Base-by-base conservation (phyloP, 495 filamentous ascomycete genomes). In the Platismatia glauca region DNA sequence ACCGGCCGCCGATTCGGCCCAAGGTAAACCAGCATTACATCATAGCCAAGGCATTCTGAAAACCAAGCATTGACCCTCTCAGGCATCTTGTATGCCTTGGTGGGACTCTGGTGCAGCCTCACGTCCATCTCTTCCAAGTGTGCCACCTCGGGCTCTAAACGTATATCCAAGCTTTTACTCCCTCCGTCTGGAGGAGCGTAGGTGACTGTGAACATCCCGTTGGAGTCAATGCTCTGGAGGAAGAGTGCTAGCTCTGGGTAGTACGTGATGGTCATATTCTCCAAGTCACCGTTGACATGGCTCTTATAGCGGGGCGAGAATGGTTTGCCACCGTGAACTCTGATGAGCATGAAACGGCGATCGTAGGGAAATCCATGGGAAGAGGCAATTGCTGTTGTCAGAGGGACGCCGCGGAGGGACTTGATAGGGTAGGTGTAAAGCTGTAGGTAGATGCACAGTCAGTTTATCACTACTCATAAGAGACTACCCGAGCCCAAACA, bases 371-470 rank as follows among this genome's bases (percentile, higher is more conserved):
- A 81, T 16, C 91, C 91, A 64, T 84, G 79, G n/a, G 78, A 72
- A 2, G 84, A 85, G 39, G 92, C 69, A 9, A 74, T 64, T 15
- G 87, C 80, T 27, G 76, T 68, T 4, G 74, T 52, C 41, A 96
- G 71, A 33, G 79, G 61, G 35, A 89, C 82, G 7, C 81, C 84
- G 7, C 87, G 84, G 1, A 96, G 80, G 4, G 86, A 90, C 69
- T 96, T 97, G 76, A 97, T 89, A 60, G 92, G 91, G 71, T 96
- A 95, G 48, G 89, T 79, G 74, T 89, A 94, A 38, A 97, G 79
- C 87, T 94, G 68, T 53, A 4, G 55, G 46, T 24, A 29, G 50
- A 20, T 52, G 15, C 18, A 33, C 27, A 6, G 62, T 46, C 43
- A 61, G 43, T 22, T 29, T 18, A 43, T 18, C 7, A 24, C 15